Evolutionary conservation across 805 yeast genomes (phyloP), one percentile per base, ranked within the genome.

Genomic region (Wickerhamiella occidentalis): DNA sequence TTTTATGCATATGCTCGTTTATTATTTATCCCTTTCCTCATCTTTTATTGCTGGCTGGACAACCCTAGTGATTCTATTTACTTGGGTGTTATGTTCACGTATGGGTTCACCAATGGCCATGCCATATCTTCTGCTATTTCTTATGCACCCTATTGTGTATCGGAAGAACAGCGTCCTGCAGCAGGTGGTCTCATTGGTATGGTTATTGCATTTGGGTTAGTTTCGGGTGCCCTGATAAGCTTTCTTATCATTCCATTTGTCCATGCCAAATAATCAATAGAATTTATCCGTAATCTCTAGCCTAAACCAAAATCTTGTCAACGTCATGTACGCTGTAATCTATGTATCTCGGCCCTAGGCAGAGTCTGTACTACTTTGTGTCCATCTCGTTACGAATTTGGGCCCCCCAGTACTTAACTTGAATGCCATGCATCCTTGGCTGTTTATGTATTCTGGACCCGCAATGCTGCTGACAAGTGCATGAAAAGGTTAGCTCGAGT

Each of bases 181-280:
- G 95, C 97, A 1, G 96, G 96, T 41, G 96, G 96, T 2, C 84
- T 88, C 61, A 80, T 95, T 41, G 79, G 86, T 1, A 77, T 88
- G 19, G 78, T 85, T 55, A 74, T 88, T 47, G 79, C 88, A 50
- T 60, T 78, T 9, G 96, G 96, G 0, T 71, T 90, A 46, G 78
- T 92, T 0, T 68, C 73, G 1, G 98, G 98, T 3, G 80, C 95
- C 52, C 53, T 86, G 1, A 60, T 79, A 48, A 83, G 95, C 58
- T 90, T 86, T 59, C 53, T 77, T 2, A 71, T 84, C 6, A 23
- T 38, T 23, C 42, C 42, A 38, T 38, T 38, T 23, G 42, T 38
- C 3, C 25, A 23, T 21, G 23, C 42, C 5, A 38, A 21, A 17
- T 38, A 38, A 26, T 6, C 28, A 25, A 25, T 6, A 25, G 28